Percentiles rank a stretch among this genome's conserved stretches.
Evolutionary conservation across 2,329 filamentous ascomycete genomes (phyloP).

Genomic region (Penicillium occitanis): DNA sequence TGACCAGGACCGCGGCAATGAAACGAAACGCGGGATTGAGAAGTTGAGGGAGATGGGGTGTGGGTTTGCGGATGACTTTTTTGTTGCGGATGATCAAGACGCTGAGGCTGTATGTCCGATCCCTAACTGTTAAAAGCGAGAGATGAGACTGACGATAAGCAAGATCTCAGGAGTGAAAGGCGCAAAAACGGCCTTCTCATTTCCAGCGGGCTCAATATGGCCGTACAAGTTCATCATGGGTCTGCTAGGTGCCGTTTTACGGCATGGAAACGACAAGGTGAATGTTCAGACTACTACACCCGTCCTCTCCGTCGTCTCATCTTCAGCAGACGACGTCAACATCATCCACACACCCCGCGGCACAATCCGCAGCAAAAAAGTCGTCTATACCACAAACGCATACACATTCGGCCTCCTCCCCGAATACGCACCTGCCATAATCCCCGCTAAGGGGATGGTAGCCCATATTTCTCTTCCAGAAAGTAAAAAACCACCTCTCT

Average conservation of each 20-base stretch:
- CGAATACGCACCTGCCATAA: constrained; percentile 67
- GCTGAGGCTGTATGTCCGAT: constrained; percentile 32
- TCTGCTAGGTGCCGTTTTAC: background rate
- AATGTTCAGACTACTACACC: constrained; percentile 57
- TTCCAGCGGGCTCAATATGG: constrained; percentile 40
- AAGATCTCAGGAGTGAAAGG: constrained; percentile 42
- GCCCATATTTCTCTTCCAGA: constrained; percentile 33
- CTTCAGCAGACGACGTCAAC: constrained; percentile 46
- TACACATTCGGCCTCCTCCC: constrained; percentile 78
- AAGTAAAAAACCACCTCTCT: constrained; percentile 21
- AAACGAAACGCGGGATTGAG: constrained; percentile 32
- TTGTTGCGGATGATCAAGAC: constrained; percentile 28
- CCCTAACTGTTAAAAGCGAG: no score
- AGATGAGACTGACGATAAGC: background rate
- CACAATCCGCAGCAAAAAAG: constrained; percentile 58
- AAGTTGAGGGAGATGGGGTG: constrained; percentile 32
- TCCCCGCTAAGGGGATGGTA: constrained; percentile 68
- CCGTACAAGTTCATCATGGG: constrained; percentile 77
- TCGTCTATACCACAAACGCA: constrained; percentile 80
- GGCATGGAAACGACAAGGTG: constrained; percentile 36
- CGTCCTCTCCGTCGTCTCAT: constrained; percentile 33
- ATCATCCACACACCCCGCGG: constrained; percentile 61
- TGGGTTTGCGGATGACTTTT: constrained; percentile 33
- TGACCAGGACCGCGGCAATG: constrained; percentile 35
- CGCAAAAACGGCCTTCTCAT: constrained; percentile 39